Evolutionary conservation across 1,139 yeast species (phyloP).

Genomic region (Saccharomyces hybrid): DNA sequence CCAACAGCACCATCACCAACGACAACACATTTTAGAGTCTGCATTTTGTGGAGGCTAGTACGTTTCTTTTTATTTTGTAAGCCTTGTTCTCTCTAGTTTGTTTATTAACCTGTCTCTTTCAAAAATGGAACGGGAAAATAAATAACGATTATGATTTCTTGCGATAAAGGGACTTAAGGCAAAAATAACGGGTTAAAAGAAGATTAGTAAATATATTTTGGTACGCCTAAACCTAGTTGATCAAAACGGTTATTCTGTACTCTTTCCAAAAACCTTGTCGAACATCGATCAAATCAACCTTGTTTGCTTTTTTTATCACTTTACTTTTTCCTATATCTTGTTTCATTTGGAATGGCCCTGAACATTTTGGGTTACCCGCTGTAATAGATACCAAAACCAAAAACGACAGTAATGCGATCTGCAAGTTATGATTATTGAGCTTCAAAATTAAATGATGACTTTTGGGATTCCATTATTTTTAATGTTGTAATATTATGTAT

Average conservation of each 20-base stretch:
- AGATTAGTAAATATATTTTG: not conserved
- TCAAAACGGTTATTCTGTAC: not conserved
- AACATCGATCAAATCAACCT: not conserved
- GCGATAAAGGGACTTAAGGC: not conserved
- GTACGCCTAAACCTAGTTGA: not conserved
- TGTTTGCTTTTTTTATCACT: not conserved
- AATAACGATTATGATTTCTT: not conserved
- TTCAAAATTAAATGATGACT: too few species aligned
- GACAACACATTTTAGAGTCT: slow-evolving; percentile 87
- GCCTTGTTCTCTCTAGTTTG: not conserved
- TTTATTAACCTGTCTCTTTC: not conserved
- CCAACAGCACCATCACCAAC: slow-evolving; percentile 98
- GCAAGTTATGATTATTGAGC: too few species aligned
- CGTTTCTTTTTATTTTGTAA: not conserved
- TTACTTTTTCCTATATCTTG: not conserved
- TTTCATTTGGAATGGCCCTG: not conserved
- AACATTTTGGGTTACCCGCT: too few species aligned
- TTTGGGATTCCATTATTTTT: too few species aligned
- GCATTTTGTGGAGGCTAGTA: slow-evolving; percentile 39
- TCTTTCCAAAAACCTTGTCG: not conserved
- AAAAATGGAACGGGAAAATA: not conserved
- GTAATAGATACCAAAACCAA: too few species aligned
- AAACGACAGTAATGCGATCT: not conserved
- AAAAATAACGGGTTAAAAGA: not conserved
- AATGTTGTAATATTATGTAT: too few species aligned